phyloP scores from a whole-genome alignment of 2,329 filamentous ascomycete genomes.

The Aspergillus fijiensis region DNA sequence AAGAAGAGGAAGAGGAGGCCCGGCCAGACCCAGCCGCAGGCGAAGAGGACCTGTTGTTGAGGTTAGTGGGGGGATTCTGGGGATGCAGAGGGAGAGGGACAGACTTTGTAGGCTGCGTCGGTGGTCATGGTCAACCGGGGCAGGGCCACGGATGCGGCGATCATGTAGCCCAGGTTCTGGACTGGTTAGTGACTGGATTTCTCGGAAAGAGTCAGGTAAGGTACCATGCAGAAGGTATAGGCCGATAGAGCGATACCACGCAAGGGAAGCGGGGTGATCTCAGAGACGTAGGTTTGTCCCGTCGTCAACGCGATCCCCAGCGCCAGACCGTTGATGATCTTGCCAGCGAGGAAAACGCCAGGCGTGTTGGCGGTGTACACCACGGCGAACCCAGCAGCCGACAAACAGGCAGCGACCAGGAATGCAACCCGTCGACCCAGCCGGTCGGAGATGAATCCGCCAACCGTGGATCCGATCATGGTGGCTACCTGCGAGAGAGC shows the following conservation, averaged over 20 bases:
- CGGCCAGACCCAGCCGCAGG: constrained; percentile 6
- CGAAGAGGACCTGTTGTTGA: neutral
- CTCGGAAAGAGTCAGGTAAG: too few relatives aligned
- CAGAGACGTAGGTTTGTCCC: neutral
- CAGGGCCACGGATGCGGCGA: constrained; percentile 2
- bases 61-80: neutral
- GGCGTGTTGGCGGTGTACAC: constrained; percentile 1
- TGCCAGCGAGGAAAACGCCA: neutral
- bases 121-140: neutral
- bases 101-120: constrained; percentile 4
- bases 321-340: constrained; percentile 2
- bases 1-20: neutral
- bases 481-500: constrained; percentile 1
- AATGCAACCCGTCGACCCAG: neutral
- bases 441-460: neutral
- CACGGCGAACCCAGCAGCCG: neutral
- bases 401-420: neutral
- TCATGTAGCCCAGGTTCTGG: constrained; percentile 5
- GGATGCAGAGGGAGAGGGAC: too few relatives aligned
- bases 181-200: neutral
- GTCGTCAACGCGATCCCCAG: neutral
- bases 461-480: neutral
- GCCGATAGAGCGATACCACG: constrained; percentile 1
- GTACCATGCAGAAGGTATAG: constrained; percentile 5
- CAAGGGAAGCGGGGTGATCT: neutral